phyloP scores from a whole-genome alignment of 169 alveolate species.

The Blepharisma undulans region DNA sequence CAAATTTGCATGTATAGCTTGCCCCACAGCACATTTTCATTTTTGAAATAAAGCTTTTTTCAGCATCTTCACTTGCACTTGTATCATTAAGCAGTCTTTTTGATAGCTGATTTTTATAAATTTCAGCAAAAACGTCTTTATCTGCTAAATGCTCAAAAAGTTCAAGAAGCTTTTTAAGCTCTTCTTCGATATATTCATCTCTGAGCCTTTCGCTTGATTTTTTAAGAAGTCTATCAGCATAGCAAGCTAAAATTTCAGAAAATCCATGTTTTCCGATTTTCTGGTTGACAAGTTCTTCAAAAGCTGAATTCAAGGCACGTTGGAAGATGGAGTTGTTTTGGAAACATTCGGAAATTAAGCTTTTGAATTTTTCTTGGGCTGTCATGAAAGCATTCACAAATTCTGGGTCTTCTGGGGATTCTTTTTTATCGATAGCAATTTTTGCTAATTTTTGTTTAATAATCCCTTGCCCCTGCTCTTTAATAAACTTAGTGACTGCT shows the following conservation, averaged over 20 bases:
- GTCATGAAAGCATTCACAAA: slow-evolving; percentile 40
- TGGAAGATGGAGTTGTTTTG: slow-evolving; percentile 40
- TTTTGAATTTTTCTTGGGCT: slow-evolving; percentile 29
- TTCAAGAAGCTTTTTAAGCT: slow-evolving; percentile 66
- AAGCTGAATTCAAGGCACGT: slow-evolving; percentile 46
- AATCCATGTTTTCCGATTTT: slow-evolving; percentile 32
- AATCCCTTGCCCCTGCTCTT: slow-evolving; percentile 38
- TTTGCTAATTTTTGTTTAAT: slow-evolving; percentile 30
- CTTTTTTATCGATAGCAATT: slow-evolving; percentile 28
- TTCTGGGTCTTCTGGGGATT: slow-evolving; percentile 38
- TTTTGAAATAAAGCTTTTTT: slow-evolving; percentile 78
- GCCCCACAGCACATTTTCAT: slow-evolving; percentile 89
- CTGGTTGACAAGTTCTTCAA: slow-evolving; percentile 49
- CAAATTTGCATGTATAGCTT: slow-evolving; percentile 87
- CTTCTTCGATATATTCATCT: slow-evolving; percentile 53
- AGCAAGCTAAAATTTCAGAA: slow-evolving; percentile 54
- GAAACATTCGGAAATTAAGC: slow-evolving; percentile 45
- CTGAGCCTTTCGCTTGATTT: slow-evolving; percentile 35
- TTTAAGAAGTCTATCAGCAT: slow-evolving; percentile 48
- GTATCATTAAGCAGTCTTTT: slow-evolving; percentile 76
- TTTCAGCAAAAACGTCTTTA: slow-evolving; percentile 86
- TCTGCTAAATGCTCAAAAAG: slow-evolving; percentile 82
- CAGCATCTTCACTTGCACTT: slow-evolving; percentile 77
- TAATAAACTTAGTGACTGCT: slow-evolving; percentile 37
- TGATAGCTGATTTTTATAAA: slow-evolving; percentile 76